Conservation (phyloP, 225 moss, liverwort and hornwort genomes). For the Pleurozium schreberi region DNA sequence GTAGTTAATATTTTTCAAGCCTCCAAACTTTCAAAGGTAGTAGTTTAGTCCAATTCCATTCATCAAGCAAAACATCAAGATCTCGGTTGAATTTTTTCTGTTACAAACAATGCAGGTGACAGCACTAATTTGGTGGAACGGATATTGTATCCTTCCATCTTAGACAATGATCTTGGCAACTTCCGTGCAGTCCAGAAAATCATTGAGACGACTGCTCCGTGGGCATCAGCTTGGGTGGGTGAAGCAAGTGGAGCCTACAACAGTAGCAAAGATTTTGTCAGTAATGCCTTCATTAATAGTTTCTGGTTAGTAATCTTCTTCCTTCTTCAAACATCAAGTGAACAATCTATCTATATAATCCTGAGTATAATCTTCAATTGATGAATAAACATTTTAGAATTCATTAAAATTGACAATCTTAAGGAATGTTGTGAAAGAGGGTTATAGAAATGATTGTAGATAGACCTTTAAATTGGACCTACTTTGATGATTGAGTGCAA, state of each 20-base stretch:
- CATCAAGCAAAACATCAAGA: background rate
- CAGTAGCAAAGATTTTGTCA: constrained; percentile 30
- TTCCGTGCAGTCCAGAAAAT: constrained; percentile 13
- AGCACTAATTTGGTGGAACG: constrained; percentile 16
- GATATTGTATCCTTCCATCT: constrained; percentile 10
- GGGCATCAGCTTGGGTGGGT: constrained; percentile 32
- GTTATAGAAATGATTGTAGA: too few species aligned
- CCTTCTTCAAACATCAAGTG: too few species aligned
- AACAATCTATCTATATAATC: background rate
- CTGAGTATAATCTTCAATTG: background rate
- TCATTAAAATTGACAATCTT: background rate
- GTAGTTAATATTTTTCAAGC: background rate
- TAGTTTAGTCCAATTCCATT: background rate
- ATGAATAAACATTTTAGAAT: background rate
- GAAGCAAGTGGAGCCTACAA: constrained; percentile 53
- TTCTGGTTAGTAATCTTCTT: constrained; percentile 28
- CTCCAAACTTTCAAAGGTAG: background rate
- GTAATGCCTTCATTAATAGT: constrained; percentile 29
- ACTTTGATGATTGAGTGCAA: too few species aligned
- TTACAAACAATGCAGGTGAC: constrained; percentile 8
- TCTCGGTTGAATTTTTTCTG: background rate
- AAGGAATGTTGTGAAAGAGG: background rate
- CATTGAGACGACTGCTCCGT: constrained; percentile 5
- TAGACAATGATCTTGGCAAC: constrained; percentile 9
- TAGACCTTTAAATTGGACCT: too few species aligned